Conservation (phyloP, 495 filamentous ascomycete species). For the Talaromyces adpressus region DNA sequence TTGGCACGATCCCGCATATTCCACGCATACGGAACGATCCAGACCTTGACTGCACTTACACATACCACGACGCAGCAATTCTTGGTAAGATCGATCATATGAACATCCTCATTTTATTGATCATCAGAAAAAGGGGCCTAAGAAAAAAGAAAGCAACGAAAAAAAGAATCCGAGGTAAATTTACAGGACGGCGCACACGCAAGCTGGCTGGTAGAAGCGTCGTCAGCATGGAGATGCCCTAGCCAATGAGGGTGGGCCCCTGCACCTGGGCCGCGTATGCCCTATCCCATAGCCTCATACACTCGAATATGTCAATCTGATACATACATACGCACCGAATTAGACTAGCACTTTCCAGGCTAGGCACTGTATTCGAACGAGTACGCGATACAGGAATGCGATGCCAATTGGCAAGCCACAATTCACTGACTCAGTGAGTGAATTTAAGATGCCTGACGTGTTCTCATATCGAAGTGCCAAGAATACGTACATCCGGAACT, state of each 20-base stretch:
- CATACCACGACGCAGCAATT: not conserved
- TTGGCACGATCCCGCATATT: not conserved
- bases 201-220: slow-evolving; percentile 28
- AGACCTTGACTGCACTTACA: not conserved
- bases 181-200: slow-evolving; percentile 13
- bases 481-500: not conserved
- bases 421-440: too few relatives aligned
- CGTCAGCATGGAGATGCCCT: slow-evolving; percentile 33
- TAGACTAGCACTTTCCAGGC: not conserved
- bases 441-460: not conserved
- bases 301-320: not conserved
- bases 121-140: not conserved
- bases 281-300: slow-evolving; percentile 10
- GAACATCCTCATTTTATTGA: not conserved
- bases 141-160: not conserved
- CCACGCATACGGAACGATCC: not conserved
- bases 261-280: slow-evolving; percentile 39
- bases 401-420: too few relatives aligned
- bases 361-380: not conserved
- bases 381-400: not conserved
- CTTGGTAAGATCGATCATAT: not conserved
- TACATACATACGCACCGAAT: not conserved
- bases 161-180: not conserved
- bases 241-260: slow-evolving; percentile 33
- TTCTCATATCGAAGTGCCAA: not conserved